Evolutionary conservation across 495 filamentous ascomycete species (phyloP), one percentile per base, ranked within the genome.

Genomic region (Hypoxylon subgilvum): DNA sequence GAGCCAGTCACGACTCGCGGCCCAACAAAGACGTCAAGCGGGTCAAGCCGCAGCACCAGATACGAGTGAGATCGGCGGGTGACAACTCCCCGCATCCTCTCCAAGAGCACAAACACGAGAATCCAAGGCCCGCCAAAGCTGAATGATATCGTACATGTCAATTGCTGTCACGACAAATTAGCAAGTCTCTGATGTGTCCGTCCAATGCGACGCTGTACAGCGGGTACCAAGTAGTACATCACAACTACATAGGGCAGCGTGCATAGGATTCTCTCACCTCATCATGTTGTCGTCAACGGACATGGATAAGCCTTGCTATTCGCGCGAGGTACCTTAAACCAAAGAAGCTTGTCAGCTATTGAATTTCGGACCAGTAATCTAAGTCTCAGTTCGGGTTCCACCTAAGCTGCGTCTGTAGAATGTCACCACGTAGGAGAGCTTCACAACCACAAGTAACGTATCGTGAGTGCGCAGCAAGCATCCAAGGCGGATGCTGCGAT

Each of bases 21-120:
- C 51, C 51, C 58, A 52, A 46, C n/a, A 31, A n/a, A 41, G 13
- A 45, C 22, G 17, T 13, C 38, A 18, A 41, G 17, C 38, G 27
- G 14, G 54, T 51, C 47, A 46, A 63, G 46, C 59, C 52, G 47
- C 59, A 52, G 52, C 52, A 38, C 52, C 25, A 68, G 57, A 63
- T 63, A 63, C 60, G 60, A 63, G 44, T 41, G 52, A 56, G 60
- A 78, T 64, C 61, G 46, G 63, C 49, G 47, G n/a, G 43, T 54
- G 17, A 39, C 27, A 39, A 35, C 44, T 58, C 60, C 38, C 60
- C 60, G 58, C 60, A 31, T 50, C 31, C 28, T 13, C 48, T 38
- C 43, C 60, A 63, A 53, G 48, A 36, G 23, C 22, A 34, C 17
- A 44, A 63, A 63, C 60, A 63, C 60, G 60, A 63, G 60, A 39